Evolutionary conservation across 1,284 basidiomycete species (phyloP), one percentile per base, ranked within the genome.

Genomic region (Austropuccinia psidii): DNA sequence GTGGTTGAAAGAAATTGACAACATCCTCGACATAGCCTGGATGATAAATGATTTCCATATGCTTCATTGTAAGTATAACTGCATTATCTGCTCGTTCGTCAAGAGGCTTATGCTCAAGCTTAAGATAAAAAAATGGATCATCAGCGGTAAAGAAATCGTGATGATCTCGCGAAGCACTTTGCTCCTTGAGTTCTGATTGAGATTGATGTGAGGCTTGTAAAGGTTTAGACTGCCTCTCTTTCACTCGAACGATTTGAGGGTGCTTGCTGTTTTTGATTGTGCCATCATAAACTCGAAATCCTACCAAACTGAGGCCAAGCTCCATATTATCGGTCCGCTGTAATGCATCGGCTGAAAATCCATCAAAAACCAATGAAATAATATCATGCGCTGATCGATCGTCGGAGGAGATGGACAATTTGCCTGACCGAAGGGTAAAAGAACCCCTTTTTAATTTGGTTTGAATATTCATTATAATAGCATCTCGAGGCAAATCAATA

Each of bases 1-100:
- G 94, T 1, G 96, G 96, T 80, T 89, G 91, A 83, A 99, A 90
- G 83, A 99, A 99, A 75, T 85, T 86, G 76, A 91, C 89, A 45
- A 98, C 87, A 1, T 90, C 90, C 83, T 98, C 95, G 49, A 98
- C 86, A 80, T 97, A 98, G 41, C 91, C 90, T 78, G 85, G 87
- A 80, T 98, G 93, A 79, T 99, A 99, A 73, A 99, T 91, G 77
- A 99, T 91, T 82, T 99, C 95, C 88, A 97, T 90, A 78, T 95
- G 92, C 6, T 93, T 87, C 90, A 99, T 92, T 74, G 88, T 88
- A 68, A 97, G 87, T 6, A 89, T 90, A 70, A 98, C 83, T 0
- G 90, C 93, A 78, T 87, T 96, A 80, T 98, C 95, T 41, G 97
- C 94, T 54, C 92, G 87, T 67, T 90, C 88, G 80, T 98, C 93